A percentile compares a stretch with the other conserved stretches of the same genome.
These are phyloP conservation scores for Russula griseocarnosa DNA, from an alignment of 768 basidiomycete species.

Conservation along the genomic window DNA sequence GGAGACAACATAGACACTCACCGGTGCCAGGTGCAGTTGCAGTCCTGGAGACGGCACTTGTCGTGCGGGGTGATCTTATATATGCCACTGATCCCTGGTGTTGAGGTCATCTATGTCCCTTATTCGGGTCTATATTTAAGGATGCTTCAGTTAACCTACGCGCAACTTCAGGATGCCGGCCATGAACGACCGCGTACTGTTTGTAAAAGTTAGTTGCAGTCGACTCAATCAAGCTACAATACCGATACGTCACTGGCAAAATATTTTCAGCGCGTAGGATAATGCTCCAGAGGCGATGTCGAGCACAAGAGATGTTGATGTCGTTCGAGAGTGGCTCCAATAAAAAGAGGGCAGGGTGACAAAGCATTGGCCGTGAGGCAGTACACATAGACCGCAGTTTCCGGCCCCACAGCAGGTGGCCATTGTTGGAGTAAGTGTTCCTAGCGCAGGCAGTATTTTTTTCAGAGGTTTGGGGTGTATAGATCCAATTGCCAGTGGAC, in stretches of 20 bases:
- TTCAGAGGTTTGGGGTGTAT: no score
- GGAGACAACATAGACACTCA: not conserved
- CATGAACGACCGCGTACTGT: not conserved
- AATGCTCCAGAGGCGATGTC: not conserved
- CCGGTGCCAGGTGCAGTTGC: not conserved
- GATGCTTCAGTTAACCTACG: not conserved
- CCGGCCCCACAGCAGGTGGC: conserved; percentile 6
- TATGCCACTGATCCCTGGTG: not conserved
- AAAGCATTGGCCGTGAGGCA: not conserved
- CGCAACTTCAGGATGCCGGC: no score
- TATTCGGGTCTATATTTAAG: not conserved
- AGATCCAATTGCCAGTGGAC: no score
- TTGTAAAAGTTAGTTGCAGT: not conserved
- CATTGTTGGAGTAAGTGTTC: conserved; percentile 6
- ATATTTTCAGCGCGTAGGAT: no score
- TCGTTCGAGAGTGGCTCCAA: not conserved
- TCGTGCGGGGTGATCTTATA: conserved; percentile 1
- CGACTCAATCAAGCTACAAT: not conserved
- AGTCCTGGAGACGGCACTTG: not conserved
- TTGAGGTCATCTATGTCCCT: not conserved
- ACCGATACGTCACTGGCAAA: not conserved
- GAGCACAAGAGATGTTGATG: not conserved
- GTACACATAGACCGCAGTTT: not conserved
- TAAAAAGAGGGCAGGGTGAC: not conserved
- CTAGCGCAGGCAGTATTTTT: not conserved